These are phyloP conservation scores for Coprinopsis strossmayeri DNA, from an alignment of 768 basidiomycete genomes.

Conservation along the genomic window DNA sequence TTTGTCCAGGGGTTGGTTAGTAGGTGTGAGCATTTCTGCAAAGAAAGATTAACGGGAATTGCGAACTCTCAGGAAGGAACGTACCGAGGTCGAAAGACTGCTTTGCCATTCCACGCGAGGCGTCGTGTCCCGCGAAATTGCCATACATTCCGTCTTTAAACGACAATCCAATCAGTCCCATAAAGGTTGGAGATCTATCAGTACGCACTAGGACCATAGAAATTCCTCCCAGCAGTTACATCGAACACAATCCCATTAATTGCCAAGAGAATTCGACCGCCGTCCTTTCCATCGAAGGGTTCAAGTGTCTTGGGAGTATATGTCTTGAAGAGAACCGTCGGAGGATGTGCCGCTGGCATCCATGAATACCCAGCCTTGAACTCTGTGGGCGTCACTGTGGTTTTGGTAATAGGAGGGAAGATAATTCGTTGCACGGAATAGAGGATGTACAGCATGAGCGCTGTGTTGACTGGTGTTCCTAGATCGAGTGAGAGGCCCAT, in stretches of 20 bases:
- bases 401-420: slow-evolving; percentile 54
- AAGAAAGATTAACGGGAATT: too few relatives aligned
- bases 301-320: slow-evolving; percentile 75
- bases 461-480: slow-evolving; percentile 75
- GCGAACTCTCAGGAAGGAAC: slow-evolving; percentile 19
- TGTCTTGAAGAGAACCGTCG: slow-evolving; percentile 67
- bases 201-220: slow-evolving; percentile 88
- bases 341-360: slow-evolving; percentile 81
- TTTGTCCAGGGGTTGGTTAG: slow-evolving; percentile 83
- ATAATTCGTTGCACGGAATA: slow-evolving; percentile 72
- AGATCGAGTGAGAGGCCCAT: slow-evolving; percentile 26
- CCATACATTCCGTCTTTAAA: slow-evolving; percentile 87
- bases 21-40: slow-evolving; percentile 83
- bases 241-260: slow-evolving; percentile 78
- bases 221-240: slow-evolving; percentile 80
- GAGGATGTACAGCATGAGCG: slow-evolving; percentile 69
- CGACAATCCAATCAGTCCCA: not conserved
- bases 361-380: slow-evolving; percentile 87
- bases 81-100: slow-evolving; percentile 90
- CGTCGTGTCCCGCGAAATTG: slow-evolving; percentile 95
- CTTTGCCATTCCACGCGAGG: slow-evolving; percentile 95
- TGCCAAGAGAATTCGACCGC: slow-evolving; percentile 71
- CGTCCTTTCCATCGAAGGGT: slow-evolving; percentile 58
- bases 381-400: slow-evolving; percentile 50
- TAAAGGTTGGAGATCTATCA: not conserved